Evolutionary conservation across 2,329 filamentous ascomycete species (phyloP).

Genomic region (Colletotrichum agaves): DNA sequence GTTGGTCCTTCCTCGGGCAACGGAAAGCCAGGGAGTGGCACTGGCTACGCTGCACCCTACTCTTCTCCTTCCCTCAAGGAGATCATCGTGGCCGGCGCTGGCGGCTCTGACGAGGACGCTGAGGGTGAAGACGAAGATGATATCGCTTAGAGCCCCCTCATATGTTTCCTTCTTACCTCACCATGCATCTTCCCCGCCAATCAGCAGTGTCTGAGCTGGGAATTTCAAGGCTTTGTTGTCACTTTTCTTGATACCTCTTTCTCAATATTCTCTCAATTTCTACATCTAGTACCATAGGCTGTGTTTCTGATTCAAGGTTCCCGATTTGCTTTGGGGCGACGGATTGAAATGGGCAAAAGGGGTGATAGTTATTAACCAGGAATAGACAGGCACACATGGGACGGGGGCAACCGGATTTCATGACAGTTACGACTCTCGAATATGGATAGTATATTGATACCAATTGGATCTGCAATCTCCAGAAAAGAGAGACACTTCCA

Average conservation of each 20-base stretch:
- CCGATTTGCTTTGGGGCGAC: not conserved
- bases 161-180: not conserved
- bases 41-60: not conserved
- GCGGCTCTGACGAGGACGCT: constrained; percentile 33
- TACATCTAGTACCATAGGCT: not conserved
- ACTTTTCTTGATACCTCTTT: constrained; percentile 6
- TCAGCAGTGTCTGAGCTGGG: not conserved
- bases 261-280: not conserved
- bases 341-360: not conserved
- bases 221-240: constrained; percentile 10
- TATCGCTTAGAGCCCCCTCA: not conserved
- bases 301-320: not conserved
- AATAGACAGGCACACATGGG: not conserved
- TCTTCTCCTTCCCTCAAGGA: constrained; percentile 16
- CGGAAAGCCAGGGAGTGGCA: constrained; percentile 29
- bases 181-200: not conserved
- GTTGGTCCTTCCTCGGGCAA: constrained; percentile 35
- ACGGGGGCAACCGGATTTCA: not conserved
- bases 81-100: constrained; percentile 13
- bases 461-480: constrained; percentile 4
- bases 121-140: constrained; percentile 37
- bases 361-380: not conserved
- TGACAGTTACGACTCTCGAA: constrained; percentile 15
- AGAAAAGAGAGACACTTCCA: not conserved
- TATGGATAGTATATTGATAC: constrained; percentile 24